phyloP scores from a whole-genome alignment of 1,139 yeast genomes.

The Suhomyces choctaworum region DNA sequence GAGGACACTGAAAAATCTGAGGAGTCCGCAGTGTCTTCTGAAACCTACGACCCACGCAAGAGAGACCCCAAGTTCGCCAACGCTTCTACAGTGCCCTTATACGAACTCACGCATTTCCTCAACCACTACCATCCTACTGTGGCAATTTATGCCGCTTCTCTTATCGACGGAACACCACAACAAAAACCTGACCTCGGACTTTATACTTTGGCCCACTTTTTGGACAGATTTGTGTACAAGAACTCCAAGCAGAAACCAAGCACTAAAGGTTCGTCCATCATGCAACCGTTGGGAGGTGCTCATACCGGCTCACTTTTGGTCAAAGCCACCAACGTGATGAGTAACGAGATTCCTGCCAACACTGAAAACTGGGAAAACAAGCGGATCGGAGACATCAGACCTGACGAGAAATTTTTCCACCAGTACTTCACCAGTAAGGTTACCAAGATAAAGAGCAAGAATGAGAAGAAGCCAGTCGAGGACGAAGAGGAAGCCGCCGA shows the following conservation, averaged over 20 bases:
- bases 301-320: constrained; percentile 78
- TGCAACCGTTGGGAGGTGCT: constrained; percentile 96
- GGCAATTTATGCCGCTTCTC: constrained; percentile 71
- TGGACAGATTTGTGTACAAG: constrained; percentile 93
- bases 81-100: constrained; percentile 76
- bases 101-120: constrained; percentile 79
- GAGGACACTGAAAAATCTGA: constrained; percentile 15
- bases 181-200: constrained; percentile 87
- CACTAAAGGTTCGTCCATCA: constrained; percentile 83
- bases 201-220: constrained; percentile 83
- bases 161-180: constrained; percentile 46
- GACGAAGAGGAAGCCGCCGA: constrained; percentile 48
- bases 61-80: constrained; percentile 89
- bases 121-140: constrained; percentile 93
- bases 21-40: constrained; percentile 12
- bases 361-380: constrained; percentile 79
- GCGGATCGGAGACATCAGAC: constrained; percentile 65
- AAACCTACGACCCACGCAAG: constrained; percentile 76
- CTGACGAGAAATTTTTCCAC: constrained; percentile 88
- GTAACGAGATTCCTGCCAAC: constrained; percentile 64
- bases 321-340: constrained; percentile 55
- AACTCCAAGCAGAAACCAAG: constrained; percentile 77
- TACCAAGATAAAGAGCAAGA: constrained; percentile 42
- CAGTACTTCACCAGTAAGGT: constrained; percentile 77
- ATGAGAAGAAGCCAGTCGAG: constrained; percentile 21